Percentiles rank a stretch among this genome's conserved stretches.
These are phyloP conservation scores for Orbilia oligospora DNA, from an alignment of 2,329 filamentous ascomycete species.

Conservation along the genomic window DNA sequence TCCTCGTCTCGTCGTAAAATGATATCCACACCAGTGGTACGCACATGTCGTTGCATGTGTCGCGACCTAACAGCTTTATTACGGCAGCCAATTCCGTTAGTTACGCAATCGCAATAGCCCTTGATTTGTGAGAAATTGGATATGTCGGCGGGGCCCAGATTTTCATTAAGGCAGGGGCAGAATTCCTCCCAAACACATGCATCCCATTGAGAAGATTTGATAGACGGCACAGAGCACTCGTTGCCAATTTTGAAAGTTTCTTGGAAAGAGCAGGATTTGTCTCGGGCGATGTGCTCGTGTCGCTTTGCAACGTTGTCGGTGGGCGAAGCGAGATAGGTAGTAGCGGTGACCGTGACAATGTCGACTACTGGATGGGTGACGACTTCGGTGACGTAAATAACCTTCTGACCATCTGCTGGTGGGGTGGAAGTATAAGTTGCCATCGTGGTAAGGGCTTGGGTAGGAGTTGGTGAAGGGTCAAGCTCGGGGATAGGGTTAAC, in stretches of 20 bases:
- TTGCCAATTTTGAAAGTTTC: slow-evolving; percentile 37
- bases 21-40: slow-evolving; percentile 19
- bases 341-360: slow-evolving; percentile 31
- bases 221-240: slow-evolving; percentile 31
- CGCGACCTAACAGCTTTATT: slow-evolving; percentile 1
- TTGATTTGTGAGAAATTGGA: slow-evolving; percentile 52
- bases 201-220: slow-evolving; percentile 42
- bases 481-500: slow-evolving; percentile 1
- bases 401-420: neutral
- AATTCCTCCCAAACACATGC: slow-evolving; percentile 55
- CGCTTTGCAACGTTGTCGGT: neutral
- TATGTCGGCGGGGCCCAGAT: slow-evolving; percentile 45
- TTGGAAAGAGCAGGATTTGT: slow-evolving; percentile 34
- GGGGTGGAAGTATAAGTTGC: slow-evolving; percentile 1
- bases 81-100: slow-evolving; percentile 35
- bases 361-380: slow-evolving; percentile 32
- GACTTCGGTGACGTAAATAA: slow-evolving; percentile 44
- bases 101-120: slow-evolving; percentile 57
- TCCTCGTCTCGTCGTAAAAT: slow-evolving; percentile 35
- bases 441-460: slow-evolving; percentile 1
- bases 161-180: slow-evolving; percentile 47
- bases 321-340: slow-evolving; percentile 9
- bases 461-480: neutral
- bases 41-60: slow-evolving; percentile 27
- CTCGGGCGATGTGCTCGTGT: neutral